Conservation (phyloP, 139 green algal genomes). For the Edaphochlamys debaryana region DNA sequence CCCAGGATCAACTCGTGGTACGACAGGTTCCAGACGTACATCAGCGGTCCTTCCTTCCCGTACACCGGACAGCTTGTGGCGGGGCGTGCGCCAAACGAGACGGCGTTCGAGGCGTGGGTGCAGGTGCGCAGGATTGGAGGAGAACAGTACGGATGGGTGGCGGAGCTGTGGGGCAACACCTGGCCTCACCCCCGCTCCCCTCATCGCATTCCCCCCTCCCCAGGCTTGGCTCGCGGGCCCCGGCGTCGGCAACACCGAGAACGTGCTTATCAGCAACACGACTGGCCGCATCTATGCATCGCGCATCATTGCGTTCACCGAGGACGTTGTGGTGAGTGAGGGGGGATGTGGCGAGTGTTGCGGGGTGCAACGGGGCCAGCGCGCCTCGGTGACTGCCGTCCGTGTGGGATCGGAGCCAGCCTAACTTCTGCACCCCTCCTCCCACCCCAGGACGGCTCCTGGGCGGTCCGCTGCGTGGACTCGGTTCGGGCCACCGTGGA, state of each 20-base stretch:
- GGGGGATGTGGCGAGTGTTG: too few species aligned
- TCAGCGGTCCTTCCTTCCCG: not conserved
- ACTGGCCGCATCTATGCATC: not conserved
- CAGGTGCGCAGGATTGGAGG: too few species aligned
- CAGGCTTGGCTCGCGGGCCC: not conserved
- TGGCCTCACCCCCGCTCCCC: too few species aligned
- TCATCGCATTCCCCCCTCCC: not conserved
- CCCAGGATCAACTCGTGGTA: slow-evolving; percentile 33
- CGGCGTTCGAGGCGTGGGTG: slow-evolving; percentile 35
- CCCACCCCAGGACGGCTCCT: slow-evolving; percentile 36
- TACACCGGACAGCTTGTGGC: not conserved
- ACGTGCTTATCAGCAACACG: not conserved
- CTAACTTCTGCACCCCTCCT: too few species aligned
- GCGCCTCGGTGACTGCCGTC: too few species aligned
- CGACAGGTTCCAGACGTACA: slow-evolving; percentile 38
- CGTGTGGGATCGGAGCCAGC: too few species aligned
- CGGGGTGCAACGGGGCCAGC: too few species aligned
- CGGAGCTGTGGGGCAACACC: too few species aligned
- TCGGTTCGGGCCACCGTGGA: slow-evolving; percentile 6
- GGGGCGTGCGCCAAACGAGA: not conserved
- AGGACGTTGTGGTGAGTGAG: too few species aligned
- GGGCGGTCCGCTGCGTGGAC: slow-evolving; percentile 31
- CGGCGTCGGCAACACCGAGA: not conserved
- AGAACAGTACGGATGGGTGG: too few species aligned
- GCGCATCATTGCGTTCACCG: too few species aligned